Evolutionary conservation across 1,284 basidiomycete species (phyloP).

Genomic region (Austroboletus rostrupii): DNA sequence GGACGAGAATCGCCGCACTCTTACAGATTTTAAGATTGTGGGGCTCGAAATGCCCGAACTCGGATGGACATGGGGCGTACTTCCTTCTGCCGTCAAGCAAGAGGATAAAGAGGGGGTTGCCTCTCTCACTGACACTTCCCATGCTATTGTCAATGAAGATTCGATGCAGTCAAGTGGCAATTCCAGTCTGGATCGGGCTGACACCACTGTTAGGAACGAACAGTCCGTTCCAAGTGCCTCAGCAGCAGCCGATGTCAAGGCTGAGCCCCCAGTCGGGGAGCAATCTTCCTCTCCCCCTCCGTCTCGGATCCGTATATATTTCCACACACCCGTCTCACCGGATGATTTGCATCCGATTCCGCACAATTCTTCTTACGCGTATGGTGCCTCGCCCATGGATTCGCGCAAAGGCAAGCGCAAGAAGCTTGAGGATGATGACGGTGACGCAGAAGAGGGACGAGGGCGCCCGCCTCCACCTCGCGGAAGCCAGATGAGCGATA

Average conservation of each 20-base stretch:
- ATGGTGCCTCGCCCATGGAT: slow-evolving; percentile 49
- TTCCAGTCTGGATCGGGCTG: slow-evolving; percentile 29
- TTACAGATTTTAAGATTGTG: slow-evolving; percentile 95
- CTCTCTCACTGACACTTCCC: slow-evolving; percentile 27
- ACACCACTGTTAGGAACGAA: slow-evolving; percentile 29
- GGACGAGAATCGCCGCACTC: slow-evolving; percentile 77
- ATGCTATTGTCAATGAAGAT: slow-evolving; percentile 40
- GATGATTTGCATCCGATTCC: slow-evolving; percentile 73
- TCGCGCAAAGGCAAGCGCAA: slow-evolving; percentile 77
- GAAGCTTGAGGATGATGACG: slow-evolving; percentile 80
- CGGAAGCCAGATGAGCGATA: slow-evolving; percentile 37
- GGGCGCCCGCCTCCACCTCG: slow-evolving; percentile 57
- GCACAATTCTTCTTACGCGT: slow-evolving; percentile 42
- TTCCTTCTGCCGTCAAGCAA: slow-evolving; percentile 37
- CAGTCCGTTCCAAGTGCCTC: slow-evolving; percentile 17
- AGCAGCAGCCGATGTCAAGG: slow-evolving; percentile 29
- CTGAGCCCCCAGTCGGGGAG: slow-evolving; percentile 25
- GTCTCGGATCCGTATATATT: slow-evolving; percentile 80
- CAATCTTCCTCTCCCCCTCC: slow-evolving; percentile 50
- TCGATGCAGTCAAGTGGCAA: slow-evolving; percentile 29
- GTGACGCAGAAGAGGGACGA: slow-evolving; percentile 66
- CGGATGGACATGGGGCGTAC: slow-evolving; percentile 68
- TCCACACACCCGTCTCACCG: slow-evolving; percentile 77
- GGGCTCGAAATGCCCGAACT: slow-evolving; percentile 78
- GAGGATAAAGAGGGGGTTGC: slow-evolving; percentile 36